Evolutionary conservation across 2,329 filamentous ascomycete species (phyloP), one percentile per base, ranked within the genome.

Genomic region (Elsinoe perseae): DNA sequence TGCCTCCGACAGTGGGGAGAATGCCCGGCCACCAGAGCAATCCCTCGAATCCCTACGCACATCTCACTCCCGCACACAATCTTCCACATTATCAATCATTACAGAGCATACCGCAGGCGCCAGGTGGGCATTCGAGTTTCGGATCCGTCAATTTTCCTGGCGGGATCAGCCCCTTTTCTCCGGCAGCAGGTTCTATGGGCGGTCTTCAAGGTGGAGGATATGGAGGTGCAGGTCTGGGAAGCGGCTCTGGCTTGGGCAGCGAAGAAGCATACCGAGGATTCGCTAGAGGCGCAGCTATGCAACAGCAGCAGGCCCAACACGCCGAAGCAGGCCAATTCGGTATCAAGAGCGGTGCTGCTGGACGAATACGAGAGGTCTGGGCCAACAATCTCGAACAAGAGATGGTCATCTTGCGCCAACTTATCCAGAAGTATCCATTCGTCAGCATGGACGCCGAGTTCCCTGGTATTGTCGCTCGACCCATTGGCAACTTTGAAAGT

Each of bases 381-480:
- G 87, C 86, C 69, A 83, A 89, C 64, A 97, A 97, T 66, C 74
- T 97, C 61, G 82, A 88, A 23, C 87, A 95, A 67, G 93, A 98
- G 75, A 93, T 98, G 86, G 85, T 83, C 7, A 77, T 87, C 50
- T 73, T 98, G 63, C 81, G 92, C 69, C 83, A 87, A 58, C 75
- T 97, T 65, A 83, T 97, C 61, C 87, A 95, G 60, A 88, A 87
- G 66, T 97, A 95, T 70, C 89, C 90, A 40, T 97, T 95, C 69
- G 92, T 98, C 72, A 92, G 91, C 64, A 97, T 98, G 93, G 93
- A 98, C 69, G 96, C 93, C 21, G 92, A 97, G 69, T 98, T 98
- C 65, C 93, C 93, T n/a, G 93, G 93, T 57, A 90, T 98, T 54
- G 92, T 98, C 54, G 89, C 92, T 23, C 83, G 93, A 63, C 93